Percentiles rank a stretch among this genome's conserved stretches.
phyloP scores from a whole-genome alignment of 2,329 filamentous ascomycete species.

The Kalaharituber pfeilii region DNA sequence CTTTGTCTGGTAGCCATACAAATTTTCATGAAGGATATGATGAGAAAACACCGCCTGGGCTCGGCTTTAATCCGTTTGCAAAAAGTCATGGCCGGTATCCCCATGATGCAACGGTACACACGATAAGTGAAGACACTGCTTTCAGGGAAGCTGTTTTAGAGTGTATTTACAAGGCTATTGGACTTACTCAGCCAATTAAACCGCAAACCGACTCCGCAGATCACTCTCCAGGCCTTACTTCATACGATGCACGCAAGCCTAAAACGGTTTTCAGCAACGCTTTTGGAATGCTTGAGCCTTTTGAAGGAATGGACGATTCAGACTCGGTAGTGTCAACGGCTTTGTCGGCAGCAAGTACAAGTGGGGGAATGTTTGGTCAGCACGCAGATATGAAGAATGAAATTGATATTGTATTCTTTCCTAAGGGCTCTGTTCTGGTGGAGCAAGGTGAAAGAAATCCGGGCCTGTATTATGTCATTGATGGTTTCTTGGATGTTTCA shows the following conservation, averaged over 20 bases:
- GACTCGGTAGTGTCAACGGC: conserved; percentile 53
- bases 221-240: conserved; percentile 66
- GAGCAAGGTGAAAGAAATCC: conserved; percentile 96
- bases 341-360: conserved; percentile 45
- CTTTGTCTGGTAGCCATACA: not conserved
- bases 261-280: conserved; percentile 64
- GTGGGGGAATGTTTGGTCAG: conserved; percentile 42
- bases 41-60: conserved; percentile 8
- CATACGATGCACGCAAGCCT: conserved; percentile 63
- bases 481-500: conserved; percentile 88
- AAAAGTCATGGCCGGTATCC: conserved; percentile 14
- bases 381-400: conserved; percentile 75
- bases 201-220: conserved; percentile 48
- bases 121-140: conserved; percentile 68
- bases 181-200: conserved; percentile 52
- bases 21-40: conserved; percentile 3
- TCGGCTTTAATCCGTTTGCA: conserved; percentile 17
- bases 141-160: conserved; percentile 83
- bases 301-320: conserved; percentile 58
- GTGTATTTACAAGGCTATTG: conserved; percentile 89
- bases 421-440: conserved; percentile 80
- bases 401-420: conserved; percentile 93
- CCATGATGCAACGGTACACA: conserved; percentile 24
- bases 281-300: conserved; percentile 78
- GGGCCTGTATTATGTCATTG: conserved; percentile 90